Evolutionary conservation across 2,329 filamentous ascomycete genomes (phyloP).

Genomic region (Tolypocladium nubicola): DNA sequence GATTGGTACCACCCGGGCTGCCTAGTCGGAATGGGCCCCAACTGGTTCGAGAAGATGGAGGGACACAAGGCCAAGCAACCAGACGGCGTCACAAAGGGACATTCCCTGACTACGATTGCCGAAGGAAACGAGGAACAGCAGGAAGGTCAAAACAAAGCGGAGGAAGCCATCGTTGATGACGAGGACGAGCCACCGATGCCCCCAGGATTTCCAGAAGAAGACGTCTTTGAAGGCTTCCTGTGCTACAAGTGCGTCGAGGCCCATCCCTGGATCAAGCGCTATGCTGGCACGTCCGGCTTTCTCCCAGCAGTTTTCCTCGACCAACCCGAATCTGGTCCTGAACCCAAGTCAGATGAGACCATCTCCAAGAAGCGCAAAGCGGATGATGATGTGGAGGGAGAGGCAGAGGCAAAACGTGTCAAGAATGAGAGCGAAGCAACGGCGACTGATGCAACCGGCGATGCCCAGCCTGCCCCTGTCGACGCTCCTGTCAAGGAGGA

Average conservation of each 20-base stretch:
- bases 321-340: conserved; percentile 3
- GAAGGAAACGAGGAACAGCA: conserved; percentile 32
- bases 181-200: conserved; percentile 61
- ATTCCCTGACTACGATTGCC: conserved; percentile 34
- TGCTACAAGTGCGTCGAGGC: conserved; percentile 91
- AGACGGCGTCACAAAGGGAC: conserved; percentile 7
- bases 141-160: conserved; percentile 9
- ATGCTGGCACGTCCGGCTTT: conserved; percentile 73
- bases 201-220: conserved; percentile 77
- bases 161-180: conserved; percentile 27
- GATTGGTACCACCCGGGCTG: conserved; percentile 98
- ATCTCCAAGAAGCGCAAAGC: conserved; percentile 56
- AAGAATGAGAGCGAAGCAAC: conserved; percentile 28
- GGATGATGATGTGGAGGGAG: conserved; percentile 35
- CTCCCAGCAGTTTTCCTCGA: conserved; percentile 55
- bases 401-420: conserved; percentile 37
- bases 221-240: conserved; percentile 80
- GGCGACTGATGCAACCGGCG: neutral
- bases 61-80: conserved; percentile 16
- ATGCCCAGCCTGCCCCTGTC: neutral
- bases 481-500: conserved; percentile 7
- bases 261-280: conserved; percentile 84
- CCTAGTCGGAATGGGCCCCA: conserved; percentile 66
- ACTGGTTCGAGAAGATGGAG: conserved; percentile 52
- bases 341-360: conserved; percentile 1